phyloP scores from a whole-genome alignment of 1,284 basidiomycete species.

The Porodaedalea pini region DNA sequence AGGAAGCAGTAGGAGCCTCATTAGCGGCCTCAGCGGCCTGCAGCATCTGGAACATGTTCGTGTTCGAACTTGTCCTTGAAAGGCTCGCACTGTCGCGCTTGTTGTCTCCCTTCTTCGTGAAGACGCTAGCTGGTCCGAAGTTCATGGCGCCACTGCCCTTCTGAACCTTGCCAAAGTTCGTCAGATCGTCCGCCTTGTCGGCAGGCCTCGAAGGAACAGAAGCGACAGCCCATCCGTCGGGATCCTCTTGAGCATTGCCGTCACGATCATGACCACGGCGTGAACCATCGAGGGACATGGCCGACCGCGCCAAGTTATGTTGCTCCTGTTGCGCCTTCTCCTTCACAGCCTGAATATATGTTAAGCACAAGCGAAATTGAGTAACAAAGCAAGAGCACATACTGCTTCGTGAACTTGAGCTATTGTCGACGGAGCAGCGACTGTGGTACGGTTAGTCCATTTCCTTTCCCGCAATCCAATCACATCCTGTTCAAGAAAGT shows the following conservation, averaged over 20 bases:
- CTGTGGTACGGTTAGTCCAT: slow-evolving; percentile 75
- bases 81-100: slow-evolving; percentile 65
- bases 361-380: neutral
- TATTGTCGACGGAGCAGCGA: slow-evolving; percentile 83
- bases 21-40: slow-evolving; percentile 51
- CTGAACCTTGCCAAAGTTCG: slow-evolving; percentile 83
- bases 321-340: slow-evolving; percentile 70
- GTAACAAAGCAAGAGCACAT: slow-evolving; percentile 31
- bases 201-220: slow-evolving; percentile 55
- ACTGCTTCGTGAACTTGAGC: slow-evolving; percentile 88
- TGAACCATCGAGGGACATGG: slow-evolving; percentile 77
- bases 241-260: slow-evolving; percentile 46
- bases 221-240: slow-evolving; percentile 89
- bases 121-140: slow-evolving; percentile 80
- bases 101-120: slow-evolving; percentile 63
- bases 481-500: slow-evolving; percentile 60
- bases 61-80: slow-evolving; percentile 72
- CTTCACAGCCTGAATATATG: slow-evolving; percentile 51
- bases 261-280: slow-evolving; percentile 80
- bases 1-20: slow-evolving; percentile 44
- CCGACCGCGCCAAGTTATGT: slow-evolving; percentile 47
- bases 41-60: slow-evolving; percentile 88
- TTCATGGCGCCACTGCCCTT: slow-evolving; percentile 52
- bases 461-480: slow-evolving; percentile 83
- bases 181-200: slow-evolving; percentile 82